A percentile compares a stretch with the other conserved stretches of the same genome.
Conservation (phyloP, 1,284 basidiomycete genomes). For the Ustilago trichophora region DNA sequence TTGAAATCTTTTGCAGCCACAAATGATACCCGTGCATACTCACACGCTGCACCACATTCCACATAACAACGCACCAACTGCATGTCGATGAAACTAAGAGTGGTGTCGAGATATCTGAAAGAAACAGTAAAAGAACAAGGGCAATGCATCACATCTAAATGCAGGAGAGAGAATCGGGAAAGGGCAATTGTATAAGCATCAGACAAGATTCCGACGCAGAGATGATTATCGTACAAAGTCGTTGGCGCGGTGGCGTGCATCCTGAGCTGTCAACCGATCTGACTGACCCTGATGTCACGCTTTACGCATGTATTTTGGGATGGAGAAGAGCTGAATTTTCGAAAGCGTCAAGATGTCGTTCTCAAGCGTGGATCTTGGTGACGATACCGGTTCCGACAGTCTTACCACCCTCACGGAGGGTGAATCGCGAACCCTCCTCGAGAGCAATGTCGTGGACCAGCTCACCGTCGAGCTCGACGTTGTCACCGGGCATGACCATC, state of each 20-base stretch:
- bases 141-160: constrained; percentile 15
- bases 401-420: constrained; percentile 94
- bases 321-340: no score
- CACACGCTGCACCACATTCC: no score
- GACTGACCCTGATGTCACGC: not conserved
- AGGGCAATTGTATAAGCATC: constrained; percentile 6
- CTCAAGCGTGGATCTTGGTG: constrained; percentile 58
- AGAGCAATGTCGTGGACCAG: constrained; percentile 89
- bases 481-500: constrained; percentile 97
- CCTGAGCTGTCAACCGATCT: no score
- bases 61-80: not conserved
- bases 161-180: not conserved
- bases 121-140: constrained; percentile 11
- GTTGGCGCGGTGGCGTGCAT: not conserved
- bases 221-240: constrained; percentile 39
- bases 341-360: not conserved
- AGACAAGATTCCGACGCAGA: constrained; percentile 3
- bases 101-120: constrained; percentile 22
- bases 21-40: constrained; percentile 1
- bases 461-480: constrained; percentile 89
- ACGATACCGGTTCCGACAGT: constrained; percentile 71
- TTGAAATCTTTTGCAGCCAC: not conserved
- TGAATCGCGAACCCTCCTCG: constrained; percentile 93
- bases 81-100: constrained; percentile 8
- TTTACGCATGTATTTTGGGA: constrained; percentile 14